Evolutionary conservation across 1,284 basidiomycete species (phyloP).

Genomic region (Apiotrichum akiyoshidainum): DNA sequence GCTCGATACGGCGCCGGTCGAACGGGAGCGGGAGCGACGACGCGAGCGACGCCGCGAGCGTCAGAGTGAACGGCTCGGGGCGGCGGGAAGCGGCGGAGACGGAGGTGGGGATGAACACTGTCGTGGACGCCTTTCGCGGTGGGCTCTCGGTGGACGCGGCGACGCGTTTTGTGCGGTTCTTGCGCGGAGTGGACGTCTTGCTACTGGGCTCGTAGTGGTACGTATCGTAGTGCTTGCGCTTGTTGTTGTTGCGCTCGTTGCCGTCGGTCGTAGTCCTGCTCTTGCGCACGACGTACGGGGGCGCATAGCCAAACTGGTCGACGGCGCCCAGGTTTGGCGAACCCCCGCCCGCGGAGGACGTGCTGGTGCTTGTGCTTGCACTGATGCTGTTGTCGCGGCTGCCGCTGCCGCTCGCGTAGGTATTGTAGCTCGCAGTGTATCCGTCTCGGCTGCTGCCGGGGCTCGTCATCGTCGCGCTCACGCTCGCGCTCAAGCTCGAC

Average conservation of each 20-base stretch:
- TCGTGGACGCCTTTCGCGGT: not conserved
- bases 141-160: not conserved
- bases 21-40: constrained; percentile 18
- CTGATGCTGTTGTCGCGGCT: not conserved
- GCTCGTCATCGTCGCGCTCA: too few relatives aligned
- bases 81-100: not conserved
- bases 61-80: constrained; percentile 12
- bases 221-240: not conserved
- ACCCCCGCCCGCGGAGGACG: not conserved
- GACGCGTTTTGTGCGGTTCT: not conserved
- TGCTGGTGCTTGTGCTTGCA: not conserved
- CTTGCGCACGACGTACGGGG: constrained; percentile 2
- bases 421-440: not conserved
- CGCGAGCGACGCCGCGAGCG: constrained; percentile 21
- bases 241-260: too few relatives aligned
- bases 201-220: too few relatives aligned
- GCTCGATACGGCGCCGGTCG: constrained; percentile 22
- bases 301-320: not conserved
- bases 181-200: not conserved
- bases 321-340: not conserved
- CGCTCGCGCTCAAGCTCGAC: too few relatives aligned
- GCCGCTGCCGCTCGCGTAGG: not conserved
- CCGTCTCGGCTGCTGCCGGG: not conserved
- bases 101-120: not conserved
- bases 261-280: not conserved